Conservation (phyloP, 2,329 filamentous ascomycete genomes). For the Fusarium staphyleae region DNA sequence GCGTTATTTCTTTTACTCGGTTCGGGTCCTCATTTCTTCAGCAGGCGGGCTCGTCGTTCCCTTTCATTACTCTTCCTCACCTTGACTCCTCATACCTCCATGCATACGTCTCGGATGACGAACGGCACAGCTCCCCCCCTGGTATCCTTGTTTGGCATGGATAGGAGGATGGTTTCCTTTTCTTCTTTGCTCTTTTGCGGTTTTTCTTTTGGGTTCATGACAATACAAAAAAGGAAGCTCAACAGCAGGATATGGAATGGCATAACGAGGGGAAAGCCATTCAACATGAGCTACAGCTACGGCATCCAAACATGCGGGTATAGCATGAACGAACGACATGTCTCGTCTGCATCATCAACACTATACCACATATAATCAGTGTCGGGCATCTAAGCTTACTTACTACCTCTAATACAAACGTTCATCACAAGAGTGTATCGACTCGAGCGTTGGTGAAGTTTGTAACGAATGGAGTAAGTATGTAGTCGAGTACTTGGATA, state of each 20-base stretch:
- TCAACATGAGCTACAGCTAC: slow-evolving; percentile 47
- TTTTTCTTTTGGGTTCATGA: slow-evolving; percentile 25
- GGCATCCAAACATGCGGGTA: slow-evolving; percentile 15
- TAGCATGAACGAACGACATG: slow-evolving; percentile 6
- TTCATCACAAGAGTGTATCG: too few relatives aligned
- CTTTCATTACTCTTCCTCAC: slow-evolving; percentile 7
- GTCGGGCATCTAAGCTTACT: not conserved
- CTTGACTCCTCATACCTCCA: not conserved
- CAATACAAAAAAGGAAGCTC: slow-evolving; percentile 36
- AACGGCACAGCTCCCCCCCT: slow-evolving; percentile 3
- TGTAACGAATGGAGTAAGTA: too few relatives aligned
- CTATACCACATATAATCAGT: slow-evolving; percentile 14
- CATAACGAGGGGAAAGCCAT: slow-evolving; percentile 39
- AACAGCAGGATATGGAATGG: slow-evolving; percentile 37
- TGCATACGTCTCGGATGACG: not conserved
- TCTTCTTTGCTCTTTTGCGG: slow-evolving; percentile 14
- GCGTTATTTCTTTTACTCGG: slow-evolving; percentile 12
- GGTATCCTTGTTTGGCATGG: slow-evolving; percentile 1
- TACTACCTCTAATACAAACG: not conserved
- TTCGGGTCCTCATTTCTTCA: slow-evolving; percentile 20
- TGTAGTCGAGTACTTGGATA: too few relatives aligned
- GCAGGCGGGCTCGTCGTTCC: slow-evolving; percentile 20
- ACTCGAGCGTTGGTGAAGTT: too few relatives aligned
- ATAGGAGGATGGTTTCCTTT: not conserved
- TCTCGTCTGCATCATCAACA: slow-evolving; percentile 14